Base-by-base conservation (phyloP, 2,329 filamentous ascomycete genomes). In the Septoria petroselini region DNA sequence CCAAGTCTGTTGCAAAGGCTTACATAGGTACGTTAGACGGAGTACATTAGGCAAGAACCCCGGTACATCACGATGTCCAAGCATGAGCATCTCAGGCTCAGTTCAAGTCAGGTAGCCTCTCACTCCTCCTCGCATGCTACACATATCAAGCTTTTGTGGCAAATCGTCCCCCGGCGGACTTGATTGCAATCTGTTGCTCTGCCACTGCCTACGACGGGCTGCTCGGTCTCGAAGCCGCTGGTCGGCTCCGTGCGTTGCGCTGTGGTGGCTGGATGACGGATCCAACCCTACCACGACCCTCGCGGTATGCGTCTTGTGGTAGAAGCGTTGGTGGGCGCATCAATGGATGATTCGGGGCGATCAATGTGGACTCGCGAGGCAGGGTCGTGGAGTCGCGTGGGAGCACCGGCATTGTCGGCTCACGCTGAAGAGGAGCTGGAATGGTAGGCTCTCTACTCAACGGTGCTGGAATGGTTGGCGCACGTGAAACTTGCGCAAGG, bases 251-350 rank as follows among this genome's bases (percentile, higher is more conserved):
- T 17, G 34, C 15, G 23, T 17, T n/a, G 12, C 43, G 43, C 9
- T 27, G 23, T 27, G 43, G 15, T 19, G 33, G 43, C 31, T 23
- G 29, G 12, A 23, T n/a, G 29, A 30, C 33, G 21, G 35, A 9
- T 12, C 33, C 34, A 46, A 34, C 43, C 37, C 43, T 46, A 46
- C 43, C 43, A 46, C 19, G 43, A 23, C 43, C 43, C 29, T 46
- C 38, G n/a, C 46, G 47, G 37, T 53, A 53, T 21, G 38, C 37
- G 41, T 53, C 47, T 38, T 42, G 51, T 12, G 47, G 35, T 9
- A 53, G 38, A 11, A 37, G 15, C 17, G 48, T 53, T 3, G 38
- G 30, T 2, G 51, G 51, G 15, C 50, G 45, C 52, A 48, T 50
- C 52, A 54, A 35, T 11, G 50, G 50, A 21, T 53, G 50, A 21